Percentiles rank a stretch among this genome's conserved stretches.
phyloP scores from a whole-genome alignment of 371 early-diverging fungal species.

The Blakeslea trispora region DNA sequence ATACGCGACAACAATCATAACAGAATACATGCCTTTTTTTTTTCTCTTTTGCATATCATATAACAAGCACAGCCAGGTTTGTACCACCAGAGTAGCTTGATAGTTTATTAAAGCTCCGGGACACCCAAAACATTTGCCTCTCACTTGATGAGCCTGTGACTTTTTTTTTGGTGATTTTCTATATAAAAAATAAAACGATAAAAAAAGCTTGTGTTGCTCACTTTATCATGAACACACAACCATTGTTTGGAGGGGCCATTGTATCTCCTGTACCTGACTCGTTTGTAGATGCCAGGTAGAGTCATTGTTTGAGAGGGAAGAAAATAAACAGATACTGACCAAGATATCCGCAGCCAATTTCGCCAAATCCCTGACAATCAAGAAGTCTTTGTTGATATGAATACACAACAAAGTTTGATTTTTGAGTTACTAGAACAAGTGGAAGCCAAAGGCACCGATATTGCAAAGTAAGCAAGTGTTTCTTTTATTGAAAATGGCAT shows the following conservation, averaged over 20 bases:
- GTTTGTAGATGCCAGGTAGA: conserved; percentile 72
- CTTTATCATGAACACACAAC: conserved; percentile 4
- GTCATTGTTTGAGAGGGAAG: neutral
- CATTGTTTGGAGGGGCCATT: conserved; percentile 77
- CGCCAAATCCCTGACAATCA: conserved; percentile 91
- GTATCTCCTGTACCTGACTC: conserved; percentile 49
- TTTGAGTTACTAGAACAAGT: conserved; percentile 80
- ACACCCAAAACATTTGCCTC: no score
- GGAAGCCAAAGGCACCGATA: conserved; percentile 40
- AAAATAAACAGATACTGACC: neutral
- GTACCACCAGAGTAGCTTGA: no score
- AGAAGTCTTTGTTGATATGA: conserved; percentile 81
- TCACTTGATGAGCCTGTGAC: no score
- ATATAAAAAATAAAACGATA: no score
- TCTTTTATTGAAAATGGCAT: neutral
- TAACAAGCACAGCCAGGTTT: no score
- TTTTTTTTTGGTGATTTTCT: no score
- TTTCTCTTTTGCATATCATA: no score
- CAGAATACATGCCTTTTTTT: no score
- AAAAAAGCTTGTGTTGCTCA: no score
- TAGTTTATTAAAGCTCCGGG: no score
- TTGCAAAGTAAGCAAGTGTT: conserved; percentile 50
- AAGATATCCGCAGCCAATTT: conserved; percentile 51
- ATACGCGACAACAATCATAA: no score
- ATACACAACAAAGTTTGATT: conserved; percentile 79